phyloP scores from a whole-genome alignment of 208 protist species.

The Hexamita inflata region DNA sequence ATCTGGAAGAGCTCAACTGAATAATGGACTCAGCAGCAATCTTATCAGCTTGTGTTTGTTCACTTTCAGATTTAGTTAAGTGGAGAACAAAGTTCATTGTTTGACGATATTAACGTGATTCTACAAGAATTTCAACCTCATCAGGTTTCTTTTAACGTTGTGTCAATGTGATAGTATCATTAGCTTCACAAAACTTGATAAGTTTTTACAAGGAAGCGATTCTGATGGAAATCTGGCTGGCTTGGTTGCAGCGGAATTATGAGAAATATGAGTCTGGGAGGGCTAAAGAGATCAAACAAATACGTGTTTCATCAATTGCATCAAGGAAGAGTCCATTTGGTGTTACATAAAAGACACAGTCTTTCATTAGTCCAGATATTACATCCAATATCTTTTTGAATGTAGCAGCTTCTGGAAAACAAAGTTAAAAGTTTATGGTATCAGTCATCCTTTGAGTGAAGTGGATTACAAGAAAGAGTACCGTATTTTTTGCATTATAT shows the following conservation, averaged over 20 bases:
- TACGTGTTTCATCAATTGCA: conserved; percentile 15
- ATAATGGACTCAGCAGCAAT: background rate
- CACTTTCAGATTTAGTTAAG: background rate
- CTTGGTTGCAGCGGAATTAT: conserved; percentile 4
- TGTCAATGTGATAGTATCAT: conserved; percentile 14
- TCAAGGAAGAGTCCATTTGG: conserved; percentile 6
- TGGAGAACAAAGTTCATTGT: conserved; percentile 13
- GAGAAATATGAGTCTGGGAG: background rate
- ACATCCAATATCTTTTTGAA: background rate
- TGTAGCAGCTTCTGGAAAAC: background rate
- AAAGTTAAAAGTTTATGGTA: background rate
- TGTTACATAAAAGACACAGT: background rate
- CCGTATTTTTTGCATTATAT: no score
- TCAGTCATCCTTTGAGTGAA: no score
- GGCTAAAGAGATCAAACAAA: conserved; percentile 1
- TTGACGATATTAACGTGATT: background rate
- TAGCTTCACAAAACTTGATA: conserved; percentile 11
- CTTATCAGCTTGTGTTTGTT: background rate
- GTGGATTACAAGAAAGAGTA: no score
- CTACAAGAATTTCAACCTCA: conserved; percentile 22
- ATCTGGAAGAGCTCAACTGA: background rate
- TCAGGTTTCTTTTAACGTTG: conserved; percentile 11
- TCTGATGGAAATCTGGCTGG: background rate
- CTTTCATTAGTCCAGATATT: background rate
- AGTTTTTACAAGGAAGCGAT: background rate